Evolutionary conservation across 192 early-diverging fungal genomes (phyloP), one percentile per base, ranked within the genome.

Genomic region (Linderina pennispora): DNA sequence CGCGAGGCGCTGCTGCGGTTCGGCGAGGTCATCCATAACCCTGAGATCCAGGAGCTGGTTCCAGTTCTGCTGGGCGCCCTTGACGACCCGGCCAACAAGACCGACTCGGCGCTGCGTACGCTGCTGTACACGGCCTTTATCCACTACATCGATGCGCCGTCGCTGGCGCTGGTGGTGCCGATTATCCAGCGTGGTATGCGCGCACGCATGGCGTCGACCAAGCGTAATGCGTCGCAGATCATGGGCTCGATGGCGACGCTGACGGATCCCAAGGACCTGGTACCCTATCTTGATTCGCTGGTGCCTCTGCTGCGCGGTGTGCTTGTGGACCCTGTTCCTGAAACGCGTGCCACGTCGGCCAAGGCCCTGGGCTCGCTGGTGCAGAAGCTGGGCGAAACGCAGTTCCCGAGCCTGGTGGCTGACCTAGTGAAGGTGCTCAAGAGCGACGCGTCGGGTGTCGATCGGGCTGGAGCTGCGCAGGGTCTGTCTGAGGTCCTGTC

Each of bases 71-170:
- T 99, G 54, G 75, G 78, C 13, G 94, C 92, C 3, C 79, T 99
- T 19, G 78, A 78, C 46, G 88, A 98, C 60, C 97, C 97, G 19
- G 88, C 92, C 43, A 57, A 62, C 21, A 86, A 92, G 57, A 98
- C 97, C 1, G 76, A 80, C 24, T 53, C 77, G 8, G 94, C 94
- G 5, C 68, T 99, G 48, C 68, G 76, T 17, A 80, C 86, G n/a
- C 78, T 99, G 15, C 61, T 99, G 32, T 80, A 87, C 47, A 99
- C 97, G 2, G 82, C 92, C 3, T 99, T 99, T 54, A 88, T 98
- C 15, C 97, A 99, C 70, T 99, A 99, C 65, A 93, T 99, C 43
- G 97, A 99, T 61, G 86, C 95, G 10, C 92, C 97, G 20, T 92
- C 89, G 9, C 63, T 99, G 40, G 97, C 95, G 11, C 75, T 98